Base-by-base conservation (phyloP, 2,329 filamentous ascomycete genomes). In the Talaromyces sp. region DNA sequence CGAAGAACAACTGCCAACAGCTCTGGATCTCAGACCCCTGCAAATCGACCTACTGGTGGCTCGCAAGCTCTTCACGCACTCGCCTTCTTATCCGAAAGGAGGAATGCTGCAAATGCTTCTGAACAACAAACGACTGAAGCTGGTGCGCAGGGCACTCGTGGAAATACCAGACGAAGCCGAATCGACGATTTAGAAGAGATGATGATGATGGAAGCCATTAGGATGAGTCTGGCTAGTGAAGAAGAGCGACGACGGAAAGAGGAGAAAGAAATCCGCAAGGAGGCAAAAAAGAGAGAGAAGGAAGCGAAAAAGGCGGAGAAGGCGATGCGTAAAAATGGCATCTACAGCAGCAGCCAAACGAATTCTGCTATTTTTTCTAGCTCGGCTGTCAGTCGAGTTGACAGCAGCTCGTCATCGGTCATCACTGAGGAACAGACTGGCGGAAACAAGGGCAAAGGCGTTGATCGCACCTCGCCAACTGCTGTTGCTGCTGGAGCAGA, bases 121-220 rank as follows among this genome's bases (percentile, higher is more conserved):
- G 74, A 73, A 17, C 70, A 68, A 60, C 73, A 75, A 60, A 74
- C 73, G 47, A 69, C 70, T 1, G 73, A 74, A 65, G 73, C 77
- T 54, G 69, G 67, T 8, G 73, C 71, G 65, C 60, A 76, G 27
- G 72, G 76, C 39, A 74, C 78, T 17, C 76, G 78, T n/a, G 73
- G 82, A 8, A 83, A 81, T 66, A 84, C 83, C 39, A 78, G 87
- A 63, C 79, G 85, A 64, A 84, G 76, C 60, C 83, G 91, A 32
- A 86, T 96, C 71, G 91, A 96, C 25, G 93, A 98, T 67, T 82
- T 98, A 0, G 95, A 99, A 73, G 93, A 96, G 55, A 90, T 99
- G 81, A 99, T 99, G 95, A 92, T 98, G 81, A 92, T 95, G 82
- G 95, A 99, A 74, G 95, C 95, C 0, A 96, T 99, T 55, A 84